A percentile compares a stretch with the other conserved stretches of the same genome.
These are phyloP conservation scores for Ogataea chonburiensis DNA, from an alignment of 805 yeast genomes.

Conservation along the genomic window DNA sequence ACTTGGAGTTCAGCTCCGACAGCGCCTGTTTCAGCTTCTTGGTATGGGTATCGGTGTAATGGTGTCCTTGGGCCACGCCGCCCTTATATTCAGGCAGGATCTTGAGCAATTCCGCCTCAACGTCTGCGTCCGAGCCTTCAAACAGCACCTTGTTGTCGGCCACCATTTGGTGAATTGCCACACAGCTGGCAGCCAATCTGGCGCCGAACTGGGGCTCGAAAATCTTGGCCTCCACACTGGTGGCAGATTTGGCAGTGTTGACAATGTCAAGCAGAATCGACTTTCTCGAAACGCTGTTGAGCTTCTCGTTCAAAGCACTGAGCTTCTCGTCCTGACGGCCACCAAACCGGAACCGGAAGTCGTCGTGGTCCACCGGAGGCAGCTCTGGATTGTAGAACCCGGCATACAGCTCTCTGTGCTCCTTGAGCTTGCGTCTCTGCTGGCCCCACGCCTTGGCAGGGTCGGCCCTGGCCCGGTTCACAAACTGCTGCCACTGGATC, in stretches of 20 bases:
- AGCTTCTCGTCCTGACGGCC: slow-evolving; percentile 32
- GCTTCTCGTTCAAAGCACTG: slow-evolving; percentile 35
- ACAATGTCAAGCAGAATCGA: slow-evolving; percentile 46
- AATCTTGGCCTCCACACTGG: slow-evolving; percentile 25
- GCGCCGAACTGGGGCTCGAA: slow-evolving; percentile 41
- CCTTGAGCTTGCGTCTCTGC: slow-evolving; percentile 43
- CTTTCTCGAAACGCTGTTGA: slow-evolving; percentile 43
- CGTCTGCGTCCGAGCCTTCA: slow-evolving; percentile 27
- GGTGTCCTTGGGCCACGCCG: slow-evolving; percentile 30
- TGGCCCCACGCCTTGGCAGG: slow-evolving; percentile 59
- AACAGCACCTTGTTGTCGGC: slow-evolving; percentile 24
- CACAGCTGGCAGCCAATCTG: slow-evolving; percentile 32
- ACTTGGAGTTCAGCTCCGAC: slow-evolving; percentile 34
- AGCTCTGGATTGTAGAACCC: slow-evolving; percentile 23
- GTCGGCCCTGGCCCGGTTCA: slow-evolving; percentile 53
- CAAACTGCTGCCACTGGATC: slow-evolving; percentile 71
- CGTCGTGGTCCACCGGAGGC: slow-evolving; percentile 14
- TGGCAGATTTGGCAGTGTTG: slow-evolving; percentile 23
- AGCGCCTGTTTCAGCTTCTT: slow-evolving; percentile 35
- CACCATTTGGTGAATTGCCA: slow-evolving; percentile 35
- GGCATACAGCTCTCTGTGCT: slow-evolving; percentile 34
- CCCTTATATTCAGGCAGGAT: slow-evolving; percentile 35
- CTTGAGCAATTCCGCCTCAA: slow-evolving; percentile 53
- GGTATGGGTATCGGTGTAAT: slow-evolving; percentile 30
- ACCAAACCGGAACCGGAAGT: slow-evolving; percentile 32